Evolutionary conservation across 208 protist genomes (phyloP), one percentile per base, ranked within the genome.

Genomic region (Jaenimonas drosophilae): DNA sequence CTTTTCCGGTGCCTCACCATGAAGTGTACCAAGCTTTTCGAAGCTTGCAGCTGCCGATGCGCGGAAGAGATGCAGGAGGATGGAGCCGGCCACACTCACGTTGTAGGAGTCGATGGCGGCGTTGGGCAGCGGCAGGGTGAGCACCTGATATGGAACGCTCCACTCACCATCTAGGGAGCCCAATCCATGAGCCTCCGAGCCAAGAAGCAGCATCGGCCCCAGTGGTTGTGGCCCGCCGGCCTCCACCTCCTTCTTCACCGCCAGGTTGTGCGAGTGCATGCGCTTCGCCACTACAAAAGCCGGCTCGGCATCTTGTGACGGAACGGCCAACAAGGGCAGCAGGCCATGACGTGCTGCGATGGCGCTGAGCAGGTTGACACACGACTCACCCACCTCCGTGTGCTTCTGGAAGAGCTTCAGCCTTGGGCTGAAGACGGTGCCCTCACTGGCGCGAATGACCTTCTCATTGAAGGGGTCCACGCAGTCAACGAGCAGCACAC

Each of bases 391-490:
- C 11, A 21, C 43, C 20, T 37, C 37, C 19, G 51, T 31, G 21
- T 34, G 21, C 24, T 60, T 30, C 43, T 81, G 65, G 41, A 71
- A 81, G 11, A 87, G 3, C 37, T 73, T 70, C 32, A 88, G 34
- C 17, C 51, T 36, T 16, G 78, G 73, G 11, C 66, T 69, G 42
- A 78, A 71, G 12, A 66, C 70, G 21, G 70, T 54, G 24, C 83
- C 83, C n/a, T 76, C 76, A 55, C 83, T 87, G 7, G 78, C 78
- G n/a, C 83, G 83, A 31, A 92, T 36, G 32, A 85, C 79, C 54
- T 92, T 92, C 57, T 92, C 83, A 28, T 84, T 61, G 26, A 76
- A 69, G 6, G 70, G 37, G 54, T 92, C 83, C 0, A 69, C 67
- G 56, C 79, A 85, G 65, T 83, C 64, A 6, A 79, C 51, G 33